These are phyloP conservation scores for Leptodermis oblonga DNA, from an alignment of 257 asterid species.

Conservation along the genomic window DNA sequence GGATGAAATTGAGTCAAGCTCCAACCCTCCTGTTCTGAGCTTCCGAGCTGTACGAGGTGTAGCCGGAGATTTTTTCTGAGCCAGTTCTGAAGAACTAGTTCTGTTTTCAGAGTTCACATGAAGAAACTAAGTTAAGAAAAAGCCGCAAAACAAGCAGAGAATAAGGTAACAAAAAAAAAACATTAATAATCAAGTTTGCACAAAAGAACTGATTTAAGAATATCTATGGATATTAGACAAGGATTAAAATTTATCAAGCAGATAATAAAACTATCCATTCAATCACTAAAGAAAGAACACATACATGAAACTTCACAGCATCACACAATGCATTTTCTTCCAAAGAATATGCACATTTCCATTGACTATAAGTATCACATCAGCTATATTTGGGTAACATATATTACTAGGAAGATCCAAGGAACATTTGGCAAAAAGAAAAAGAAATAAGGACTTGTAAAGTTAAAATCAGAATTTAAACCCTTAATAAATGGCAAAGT, in stretches of 20 bases:
- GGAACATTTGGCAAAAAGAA: neutral
- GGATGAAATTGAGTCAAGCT: slow-evolving; percentile 43
- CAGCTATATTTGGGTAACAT: neutral
- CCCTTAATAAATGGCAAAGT: slow-evolving; percentile 10
- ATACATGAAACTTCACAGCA: neutral
- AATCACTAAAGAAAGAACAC: neutral
- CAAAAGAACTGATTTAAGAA: neutral
- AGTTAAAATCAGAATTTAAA: slow-evolving; percentile 1
- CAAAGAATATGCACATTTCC: neutral
- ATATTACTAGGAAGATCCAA: neutral
- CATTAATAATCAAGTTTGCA: neutral
- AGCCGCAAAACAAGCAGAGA: neutral
- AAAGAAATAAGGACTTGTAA: neutral
- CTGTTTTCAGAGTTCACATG: slow-evolving; percentile 27
- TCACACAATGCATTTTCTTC: neutral
- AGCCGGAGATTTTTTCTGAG: slow-evolving; percentile 45
- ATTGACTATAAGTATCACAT: neutral
- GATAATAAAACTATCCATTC: neutral
- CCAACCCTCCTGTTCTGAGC: slow-evolving; percentile 41
- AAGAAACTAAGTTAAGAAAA: neutral
- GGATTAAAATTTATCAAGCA: neutral
- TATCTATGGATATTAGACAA: neutral
- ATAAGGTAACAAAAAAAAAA: neutral
- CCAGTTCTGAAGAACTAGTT: slow-evolving; percentile 51
- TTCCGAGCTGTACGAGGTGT: slow-evolving; percentile 49